A percentile compares a stretch with the other conserved stretches of the same genome.
Evolutionary conservation across 2,329 filamentous ascomycete species (phyloP).

Genomic region (Stachybotrys echinatus): DNA sequence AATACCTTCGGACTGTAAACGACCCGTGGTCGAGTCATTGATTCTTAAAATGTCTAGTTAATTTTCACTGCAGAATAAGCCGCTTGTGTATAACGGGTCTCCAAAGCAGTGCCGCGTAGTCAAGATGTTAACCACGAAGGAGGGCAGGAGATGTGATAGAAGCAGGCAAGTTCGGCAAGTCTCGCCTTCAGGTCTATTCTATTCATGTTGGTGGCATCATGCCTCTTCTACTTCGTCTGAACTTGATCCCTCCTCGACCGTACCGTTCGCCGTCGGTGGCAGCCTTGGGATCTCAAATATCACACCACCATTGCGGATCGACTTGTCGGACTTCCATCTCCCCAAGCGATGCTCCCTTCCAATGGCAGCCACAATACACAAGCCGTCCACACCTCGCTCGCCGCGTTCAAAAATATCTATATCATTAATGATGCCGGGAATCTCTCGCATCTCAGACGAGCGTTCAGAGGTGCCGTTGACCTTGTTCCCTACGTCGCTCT

Average conservation of each 20-base stretch:
- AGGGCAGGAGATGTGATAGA: no score
- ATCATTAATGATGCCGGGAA: conserved; percentile 81
- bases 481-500: no score
- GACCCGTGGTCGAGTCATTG: no score
- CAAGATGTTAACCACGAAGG: no score
- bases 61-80: no score
- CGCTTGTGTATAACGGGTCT: no score
- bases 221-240: conserved; percentile 12
- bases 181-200: no score
- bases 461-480: background rate
- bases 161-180: no score
- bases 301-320: conserved; percentile 76
- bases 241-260: conserved; percentile 16
- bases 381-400: conserved; percentile 66
- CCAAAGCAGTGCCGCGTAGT: no score
- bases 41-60: no score
- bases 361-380: conserved; percentile 81
- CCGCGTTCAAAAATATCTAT: conserved; percentile 83
- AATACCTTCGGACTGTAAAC: no score
- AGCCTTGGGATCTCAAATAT: conserved; percentile 73
- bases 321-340: conserved; percentile 63
- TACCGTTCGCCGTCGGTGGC: conserved; percentile 26
- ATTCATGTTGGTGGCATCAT: no score
- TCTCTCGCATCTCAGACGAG: conserved; percentile 18
- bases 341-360: conserved; percentile 84